Base-by-base conservation (phyloP, 768 basidiomycete species). In the Clathrus columnatus region DNA sequence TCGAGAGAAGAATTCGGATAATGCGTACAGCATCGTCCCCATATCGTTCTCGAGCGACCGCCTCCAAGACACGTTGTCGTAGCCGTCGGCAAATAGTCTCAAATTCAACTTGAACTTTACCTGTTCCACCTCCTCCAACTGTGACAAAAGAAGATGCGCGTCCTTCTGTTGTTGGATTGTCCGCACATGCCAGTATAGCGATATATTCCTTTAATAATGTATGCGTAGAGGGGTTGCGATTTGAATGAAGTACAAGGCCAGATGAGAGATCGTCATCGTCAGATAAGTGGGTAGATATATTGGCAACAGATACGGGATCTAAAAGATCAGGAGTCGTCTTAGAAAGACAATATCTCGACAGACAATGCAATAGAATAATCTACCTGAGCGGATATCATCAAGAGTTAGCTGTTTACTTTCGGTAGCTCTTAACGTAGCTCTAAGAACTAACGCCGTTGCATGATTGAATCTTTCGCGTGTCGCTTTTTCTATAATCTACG, bases 11-110 rank as follows among this genome's bases (percentile, higher is more conserved):
- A 21, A 95, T 71, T 46, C 86, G 78, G 52, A 97, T 67, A 45
- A 97, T 84, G 52, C 94, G 77, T 4, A 94, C 84, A 23, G 87
- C 92, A 41, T 85, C 83, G 16, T 81, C 74, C 5, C 93, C 93
- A 63, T 92, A 85, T 62, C 85, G 81, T 63, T 96, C 91, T 62
- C 85, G 73, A 36, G 91, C 77, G 24, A 91, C 79, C 7, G 84
- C 79, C 63, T 94, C 91, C 45, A 95, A 67, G 1, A 91, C 76
- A 20, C 79, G 78, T 61, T 80, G 71, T 64, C 84, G 80, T 57
- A 96, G 69, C 48, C 87, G 77, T 51, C 75, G 73, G 29, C 78
- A 77, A 44, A 92, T 78, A 54, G 80, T 75, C 60, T 85, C 84
- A 61, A 91, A 93, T 63, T 93, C 86, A 20, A 95, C 81, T 50